Base-by-base conservation (phyloP, 1,284 basidiomycete genomes). In the Neonothopanus nambi region DNA sequence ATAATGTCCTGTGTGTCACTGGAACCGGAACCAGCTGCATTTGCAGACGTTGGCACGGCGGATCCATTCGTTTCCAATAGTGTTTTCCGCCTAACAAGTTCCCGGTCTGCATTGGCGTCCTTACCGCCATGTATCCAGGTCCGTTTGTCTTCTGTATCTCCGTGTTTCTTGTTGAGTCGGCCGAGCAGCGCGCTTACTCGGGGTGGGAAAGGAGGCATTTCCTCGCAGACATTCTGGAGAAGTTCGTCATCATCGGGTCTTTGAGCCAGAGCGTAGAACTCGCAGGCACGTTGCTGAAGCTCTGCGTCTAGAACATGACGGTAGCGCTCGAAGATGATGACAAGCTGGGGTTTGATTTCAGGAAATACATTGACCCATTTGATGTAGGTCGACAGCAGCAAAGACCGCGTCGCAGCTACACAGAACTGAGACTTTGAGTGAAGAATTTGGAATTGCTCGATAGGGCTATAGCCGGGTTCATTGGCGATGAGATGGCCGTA, bases 361-460 rank as follows among this genome's bases (percentile, higher is more conserved):
- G 97, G 97, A 74, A 99, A 99, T 50, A 99, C 88, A 69, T 99
- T 99, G 58, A 98, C 92, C 96, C 94, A 97, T 79, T 99, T 99
- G 76, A 98, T 89, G 69, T 99, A 99, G 0, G 97, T 98, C 6
- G 96, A 96, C 13, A 99, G 77, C 21, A 99, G 81, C 41, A 99
- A 79, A 0, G 95, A 91, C 26, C 96, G 85, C 5, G 97, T 99
- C 24, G 94, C 78, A 2, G 95, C 93, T 37, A 93, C 85, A 68
- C 96, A 98, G 65, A 94, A 91, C 67, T 96, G 94, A 24, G 95
- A 95, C 68, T 98, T 98, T 4, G 93, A 88, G 71, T 99, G 96
- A 5, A 99, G 75, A 3, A 92, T 79, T 62, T 94, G 91, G 70
- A 99, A 98, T 65, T 99, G 97, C 68, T 98, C 95, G 57, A 89